These are phyloP conservation scores for Jatropha multifida DNA, from an alignment of 441 rosid genomes.

Conservation along the genomic window DNA sequence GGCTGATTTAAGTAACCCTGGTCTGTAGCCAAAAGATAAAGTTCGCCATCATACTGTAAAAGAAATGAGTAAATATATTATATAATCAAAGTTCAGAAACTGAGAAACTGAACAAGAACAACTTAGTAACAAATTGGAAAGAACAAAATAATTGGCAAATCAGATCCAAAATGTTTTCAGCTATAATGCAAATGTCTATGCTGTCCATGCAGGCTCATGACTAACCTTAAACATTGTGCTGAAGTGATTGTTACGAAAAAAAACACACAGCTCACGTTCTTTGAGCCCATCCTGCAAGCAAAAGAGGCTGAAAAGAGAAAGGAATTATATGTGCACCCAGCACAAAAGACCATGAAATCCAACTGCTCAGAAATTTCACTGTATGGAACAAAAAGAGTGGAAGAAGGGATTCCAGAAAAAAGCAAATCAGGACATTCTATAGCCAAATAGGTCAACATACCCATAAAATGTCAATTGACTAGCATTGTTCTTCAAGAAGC, in stretches of 20 bases:
- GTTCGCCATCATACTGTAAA: constrained; percentile 89
- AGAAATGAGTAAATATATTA: constrained; percentile 13
- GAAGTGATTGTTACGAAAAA: constrained; percentile 97
- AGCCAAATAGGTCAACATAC: constrained; percentile 45
- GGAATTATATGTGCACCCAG: not conserved
- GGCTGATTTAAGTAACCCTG: constrained; percentile 95
- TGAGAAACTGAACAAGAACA: not conserved
- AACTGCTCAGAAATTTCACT: constrained; percentile 7
- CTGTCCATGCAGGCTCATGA: constrained; percentile 21
- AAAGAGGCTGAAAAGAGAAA: constrained; percentile 59
- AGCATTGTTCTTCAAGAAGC: constrained; percentile 80
- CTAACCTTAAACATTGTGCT: constrained; percentile 99
- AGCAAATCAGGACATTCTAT: constrained; percentile 14
- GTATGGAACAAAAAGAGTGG: constrained; percentile 6
- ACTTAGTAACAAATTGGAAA: not conserved
- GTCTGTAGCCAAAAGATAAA: constrained; percentile 99
- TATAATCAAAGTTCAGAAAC: constrained; percentile 6
- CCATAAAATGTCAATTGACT: constrained; percentile 87
- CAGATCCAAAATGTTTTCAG: not conserved
- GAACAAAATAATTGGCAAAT: constrained; percentile 14
- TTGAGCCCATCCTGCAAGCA: constrained; percentile 88
- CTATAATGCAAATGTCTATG: constrained; percentile 14
- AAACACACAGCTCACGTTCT: constrained; percentile 95
- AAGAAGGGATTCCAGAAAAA: constrained; percentile 9
- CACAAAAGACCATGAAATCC: constrained; percentile 18